These are phyloP conservation scores for Hypoxylon rubiginosum DNA, from an alignment of 2,329 filamentous ascomycete species.

Conservation along the genomic window DNA sequence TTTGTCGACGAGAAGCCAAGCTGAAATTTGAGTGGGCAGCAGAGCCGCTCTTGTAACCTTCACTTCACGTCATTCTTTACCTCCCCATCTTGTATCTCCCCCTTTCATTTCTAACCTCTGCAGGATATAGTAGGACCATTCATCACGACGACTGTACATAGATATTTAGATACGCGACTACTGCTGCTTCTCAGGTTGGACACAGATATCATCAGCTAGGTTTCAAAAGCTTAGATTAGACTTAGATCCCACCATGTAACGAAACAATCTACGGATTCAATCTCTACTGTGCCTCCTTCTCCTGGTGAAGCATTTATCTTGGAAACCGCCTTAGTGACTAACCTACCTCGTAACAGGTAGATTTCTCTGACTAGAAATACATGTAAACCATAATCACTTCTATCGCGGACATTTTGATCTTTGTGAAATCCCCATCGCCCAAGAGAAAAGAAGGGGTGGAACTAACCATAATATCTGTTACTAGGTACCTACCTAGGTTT, in stretches of 20 bases:
- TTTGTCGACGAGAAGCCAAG: constrained; percentile 32
- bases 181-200: constrained; percentile 41
- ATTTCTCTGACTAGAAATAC: no score
- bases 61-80: constrained; percentile 36
- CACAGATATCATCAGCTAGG: constrained; percentile 35
- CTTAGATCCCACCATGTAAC: constrained; percentile 40
- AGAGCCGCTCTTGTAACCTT: constrained; percentile 34
- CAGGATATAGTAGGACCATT: constrained; percentile 25
- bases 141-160: constrained; percentile 36
- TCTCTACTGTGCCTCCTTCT: no score
- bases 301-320: background rate
- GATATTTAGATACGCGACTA: constrained; percentile 36
- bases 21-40: constrained; percentile 24
- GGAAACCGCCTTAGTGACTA: background rate
- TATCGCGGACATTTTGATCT: background rate
- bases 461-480: background rate
- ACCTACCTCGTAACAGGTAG: no score
- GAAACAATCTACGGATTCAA: constrained; percentile 28
- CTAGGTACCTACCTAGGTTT: no score
- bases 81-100: constrained; percentile 7
- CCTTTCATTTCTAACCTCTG: constrained; percentile 24
- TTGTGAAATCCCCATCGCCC: background rate
- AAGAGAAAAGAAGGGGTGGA: background rate
- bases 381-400: background rate
- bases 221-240: constrained; percentile 43